Conservation (phyloP, 805 yeast genomes). For the Yamadazyma akitaensis region DNA sequence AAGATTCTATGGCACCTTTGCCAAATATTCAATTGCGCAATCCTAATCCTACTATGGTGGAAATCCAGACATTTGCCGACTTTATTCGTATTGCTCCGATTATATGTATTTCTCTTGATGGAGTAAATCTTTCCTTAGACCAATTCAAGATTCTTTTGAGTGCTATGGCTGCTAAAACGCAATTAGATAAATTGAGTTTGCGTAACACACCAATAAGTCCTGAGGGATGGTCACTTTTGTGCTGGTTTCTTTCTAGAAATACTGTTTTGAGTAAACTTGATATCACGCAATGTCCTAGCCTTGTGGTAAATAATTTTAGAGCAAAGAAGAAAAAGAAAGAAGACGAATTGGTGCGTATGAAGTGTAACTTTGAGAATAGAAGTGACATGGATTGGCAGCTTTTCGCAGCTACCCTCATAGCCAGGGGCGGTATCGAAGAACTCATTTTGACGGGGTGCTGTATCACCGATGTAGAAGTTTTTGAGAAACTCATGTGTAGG, state of each 20-base stretch:
- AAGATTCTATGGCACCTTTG: conserved; percentile 72
- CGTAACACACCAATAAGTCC: conserved; percentile 72
- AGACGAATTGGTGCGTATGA: conserved; percentile 38
- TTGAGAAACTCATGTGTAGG: conserved; percentile 51
- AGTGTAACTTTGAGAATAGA: conserved; percentile 51
- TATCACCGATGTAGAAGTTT: conserved; percentile 51
- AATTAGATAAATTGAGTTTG: conserved; percentile 68
- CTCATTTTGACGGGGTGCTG: conserved; percentile 75
- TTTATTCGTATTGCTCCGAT: conserved; percentile 84
- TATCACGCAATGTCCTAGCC: conserved; percentile 63
- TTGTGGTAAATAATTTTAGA: conserved; percentile 44
- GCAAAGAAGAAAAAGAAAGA: conserved; percentile 29
- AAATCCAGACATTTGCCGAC: conserved; percentile 83
- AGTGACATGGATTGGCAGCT: conserved; percentile 82
- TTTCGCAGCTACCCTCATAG: conserved; percentile 63
- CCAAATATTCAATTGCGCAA: conserved; percentile 70
- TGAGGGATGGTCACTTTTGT: conserved; percentile 75
- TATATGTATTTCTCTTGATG: conserved; percentile 71
- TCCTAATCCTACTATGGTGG: conserved; percentile 88
- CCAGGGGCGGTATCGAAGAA: conserved; percentile 76
- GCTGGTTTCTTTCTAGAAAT: conserved; percentile 70
- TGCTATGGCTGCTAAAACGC: conserved; percentile 63
- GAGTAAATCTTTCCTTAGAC: conserved; percentile 66
- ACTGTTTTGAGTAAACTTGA: conserved; percentile 58
- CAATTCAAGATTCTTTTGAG: conserved; percentile 74